phyloP scores from a whole-genome alignment of 345 rosid genomes.

The Eucalyptus erythrocorys region DNA sequence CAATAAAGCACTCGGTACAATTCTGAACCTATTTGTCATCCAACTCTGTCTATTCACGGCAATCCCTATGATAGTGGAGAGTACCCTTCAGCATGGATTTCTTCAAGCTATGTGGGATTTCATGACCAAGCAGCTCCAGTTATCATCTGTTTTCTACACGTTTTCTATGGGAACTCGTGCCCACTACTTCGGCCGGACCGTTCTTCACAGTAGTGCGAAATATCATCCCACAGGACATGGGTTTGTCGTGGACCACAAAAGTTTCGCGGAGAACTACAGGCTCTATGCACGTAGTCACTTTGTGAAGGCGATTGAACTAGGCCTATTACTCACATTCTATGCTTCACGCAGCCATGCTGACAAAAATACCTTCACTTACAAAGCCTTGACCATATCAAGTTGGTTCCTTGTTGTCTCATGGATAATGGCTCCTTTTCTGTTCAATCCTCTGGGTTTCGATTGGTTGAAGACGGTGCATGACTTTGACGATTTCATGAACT shows the following conservation, averaged over 20 bases:
- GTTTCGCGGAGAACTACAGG: conserved; percentile 22
- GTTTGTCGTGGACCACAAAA: conserved; percentile 19
- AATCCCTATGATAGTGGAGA: conserved; percentile 28
- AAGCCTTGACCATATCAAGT: background rate
- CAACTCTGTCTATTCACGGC: conserved; percentile 24
- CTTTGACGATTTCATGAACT: background rate
- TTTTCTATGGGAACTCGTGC: conserved; percentile 34
- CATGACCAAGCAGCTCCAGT: conserved; percentile 24
- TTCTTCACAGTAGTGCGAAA: conserved; percentile 26
- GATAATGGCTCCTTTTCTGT: background rate
- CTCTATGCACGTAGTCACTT: conserved; percentile 29
- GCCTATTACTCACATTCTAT: background rate
- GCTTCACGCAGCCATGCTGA: background rate
- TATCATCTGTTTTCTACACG: conserved; percentile 26
- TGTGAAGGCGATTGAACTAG: conserved; percentile 16
- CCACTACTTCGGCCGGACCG: conserved; percentile 19
- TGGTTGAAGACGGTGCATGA: background rate
- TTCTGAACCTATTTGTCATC: background rate
- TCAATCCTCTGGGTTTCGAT: background rate
- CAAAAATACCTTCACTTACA: background rate
- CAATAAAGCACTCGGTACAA: background rate
- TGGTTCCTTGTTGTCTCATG: background rate
- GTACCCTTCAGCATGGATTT: conserved; percentile 23
- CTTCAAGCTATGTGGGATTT: conserved; percentile 26
- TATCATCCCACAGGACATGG: conserved; percentile 22